phyloP scores from a whole-genome alignment of 352 stramenopile species.

The Pythium myriotylum region DNA sequence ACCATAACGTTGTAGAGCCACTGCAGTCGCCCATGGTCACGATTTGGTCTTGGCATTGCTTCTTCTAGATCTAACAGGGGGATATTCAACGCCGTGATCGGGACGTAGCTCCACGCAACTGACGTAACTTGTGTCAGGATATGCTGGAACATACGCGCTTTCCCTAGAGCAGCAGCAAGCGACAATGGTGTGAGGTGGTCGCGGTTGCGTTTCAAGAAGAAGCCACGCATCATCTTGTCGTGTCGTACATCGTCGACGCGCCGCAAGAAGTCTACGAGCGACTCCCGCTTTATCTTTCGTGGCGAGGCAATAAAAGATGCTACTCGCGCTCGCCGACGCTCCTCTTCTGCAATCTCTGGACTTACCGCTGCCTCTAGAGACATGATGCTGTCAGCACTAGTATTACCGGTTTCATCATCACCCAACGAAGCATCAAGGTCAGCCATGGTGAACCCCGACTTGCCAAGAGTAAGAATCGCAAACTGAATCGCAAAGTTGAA shows the following conservation, averaged over 20 bases:
- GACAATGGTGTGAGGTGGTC: conserved; percentile 61
- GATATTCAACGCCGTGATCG: conserved; percentile 55
- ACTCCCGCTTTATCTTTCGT: conserved; percentile 1
- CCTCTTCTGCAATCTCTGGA: neutral
- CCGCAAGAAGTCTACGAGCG: conserved; percentile 42
- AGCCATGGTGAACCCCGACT: neutral
- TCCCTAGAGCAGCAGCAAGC: conserved; percentile 54
- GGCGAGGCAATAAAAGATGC: conserved; percentile 5
- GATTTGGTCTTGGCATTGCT: conserved; percentile 16
- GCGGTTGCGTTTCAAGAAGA: conserved; percentile 51
- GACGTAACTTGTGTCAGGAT: conserved; percentile 50
- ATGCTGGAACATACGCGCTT: conserved; percentile 59
- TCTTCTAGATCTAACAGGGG: conserved; percentile 61
- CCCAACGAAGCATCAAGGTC: conserved; percentile 3
- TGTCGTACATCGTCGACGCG: conserved; percentile 32
- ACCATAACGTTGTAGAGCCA: conserved; percentile 7
- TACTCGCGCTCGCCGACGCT: conserved; percentile 12
- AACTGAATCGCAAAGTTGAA: conserved; percentile 62
- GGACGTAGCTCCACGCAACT: conserved; percentile 56
- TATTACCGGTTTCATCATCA: neutral
- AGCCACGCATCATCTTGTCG: conserved; percentile 33
- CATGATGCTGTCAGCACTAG: neutral
- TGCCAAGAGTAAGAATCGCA: conserved; percentile 40
- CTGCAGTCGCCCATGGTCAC: conserved; percentile 1
- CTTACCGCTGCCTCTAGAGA: neutral